These are phyloP conservation scores for Colletotrichum shisoi DNA, from an alignment of 2,329 filamentous ascomycete genomes.

Conservation along the genomic window DNA sequence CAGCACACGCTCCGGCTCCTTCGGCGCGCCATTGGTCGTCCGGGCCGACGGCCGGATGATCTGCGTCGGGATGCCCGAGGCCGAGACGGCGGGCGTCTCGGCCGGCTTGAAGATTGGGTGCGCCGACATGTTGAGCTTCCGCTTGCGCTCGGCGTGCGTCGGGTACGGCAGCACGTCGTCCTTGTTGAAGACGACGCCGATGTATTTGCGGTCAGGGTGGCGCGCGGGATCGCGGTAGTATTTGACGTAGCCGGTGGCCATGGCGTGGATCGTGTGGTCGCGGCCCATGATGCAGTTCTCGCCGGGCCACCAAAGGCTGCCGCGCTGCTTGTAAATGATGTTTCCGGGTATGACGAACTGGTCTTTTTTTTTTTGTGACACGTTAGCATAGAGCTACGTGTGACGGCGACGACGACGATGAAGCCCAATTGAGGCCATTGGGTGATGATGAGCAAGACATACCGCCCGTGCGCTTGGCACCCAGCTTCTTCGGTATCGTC, in stretches of 20 bases:
- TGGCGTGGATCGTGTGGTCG: conserved; percentile 94
- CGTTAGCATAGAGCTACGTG: conserved; percentile 23
- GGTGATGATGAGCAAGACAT: conserved; percentile 48
- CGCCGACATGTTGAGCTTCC: conserved; percentile 77
- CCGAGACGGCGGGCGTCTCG: conserved; percentile 53
- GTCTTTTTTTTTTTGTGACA: conserved; percentile 58
- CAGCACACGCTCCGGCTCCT: conserved; percentile 56
- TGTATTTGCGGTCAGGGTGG: conserved; percentile 90
- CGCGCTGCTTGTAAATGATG: conserved; percentile 97
- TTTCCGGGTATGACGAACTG: conserved; percentile 95
- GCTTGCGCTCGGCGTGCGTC: conserved; percentile 73
- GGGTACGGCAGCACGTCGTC: conserved; percentile 81
- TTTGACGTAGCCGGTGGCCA: conserved; percentile 86
- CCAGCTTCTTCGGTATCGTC: conserved; percentile 80
- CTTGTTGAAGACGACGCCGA: conserved; percentile 89
- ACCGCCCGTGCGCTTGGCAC: conserved; percentile 92
- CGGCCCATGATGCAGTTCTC: conserved; percentile 95
- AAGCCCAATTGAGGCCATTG: neutral
- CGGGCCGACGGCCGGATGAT: conserved; percentile 50
- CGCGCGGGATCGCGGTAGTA: conserved; percentile 89
- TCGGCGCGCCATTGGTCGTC: conserved; percentile 47
- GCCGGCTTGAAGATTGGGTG: conserved; percentile 54
- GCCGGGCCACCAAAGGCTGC: conserved; percentile 91
- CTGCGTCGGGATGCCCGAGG: conserved; percentile 61
- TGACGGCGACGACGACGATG: neutral